Conservation (phyloP, 805 yeast genomes). For the Ogataea angusta region DNA sequence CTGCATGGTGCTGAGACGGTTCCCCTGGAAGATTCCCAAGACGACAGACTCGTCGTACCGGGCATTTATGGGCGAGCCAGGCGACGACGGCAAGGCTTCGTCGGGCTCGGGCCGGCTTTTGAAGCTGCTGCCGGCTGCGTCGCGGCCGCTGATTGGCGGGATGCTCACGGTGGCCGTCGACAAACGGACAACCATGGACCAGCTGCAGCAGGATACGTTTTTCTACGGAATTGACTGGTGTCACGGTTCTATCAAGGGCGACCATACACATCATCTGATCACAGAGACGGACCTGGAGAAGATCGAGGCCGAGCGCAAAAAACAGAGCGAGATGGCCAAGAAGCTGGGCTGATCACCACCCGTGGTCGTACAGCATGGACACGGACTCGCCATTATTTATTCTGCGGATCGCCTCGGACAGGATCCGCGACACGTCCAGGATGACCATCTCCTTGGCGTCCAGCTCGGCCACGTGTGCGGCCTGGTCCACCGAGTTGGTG, state of each 20-base stretch:
- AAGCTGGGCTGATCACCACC: conserved; percentile 38
- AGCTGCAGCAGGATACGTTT: conserved; percentile 58
- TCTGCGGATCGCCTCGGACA: conserved; percentile 93
- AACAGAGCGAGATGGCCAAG: conserved; percentile 21
- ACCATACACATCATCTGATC: conserved; percentile 64
- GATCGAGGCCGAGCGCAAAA: conserved; percentile 36
- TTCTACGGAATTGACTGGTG: conserved; percentile 56
- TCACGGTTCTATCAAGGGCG: conserved; percentile 31
- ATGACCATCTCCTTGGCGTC: conserved; percentile 61
- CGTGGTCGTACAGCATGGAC: conserved; percentile 88
- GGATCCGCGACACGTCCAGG: conserved; percentile 80
- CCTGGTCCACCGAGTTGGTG: conserved; percentile 90
- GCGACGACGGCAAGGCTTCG: conserved; percentile 26
- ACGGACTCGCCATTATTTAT: conserved; percentile 97
- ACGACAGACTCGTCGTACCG: conserved; percentile 69
- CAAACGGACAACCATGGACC: conserved; percentile 56
- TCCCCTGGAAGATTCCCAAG: conserved; percentile 96
- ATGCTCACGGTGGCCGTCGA: conserved; percentile 65
- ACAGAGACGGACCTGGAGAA: conserved; percentile 59
- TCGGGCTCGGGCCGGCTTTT: conserved; percentile 64
- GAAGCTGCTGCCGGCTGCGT: conserved; percentile 63
- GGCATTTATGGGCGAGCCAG: conserved; percentile 45
- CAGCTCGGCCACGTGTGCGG: conserved; percentile 45
- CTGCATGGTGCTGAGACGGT: conserved; percentile 81
- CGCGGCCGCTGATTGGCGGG: conserved; percentile 55